Base-by-base conservation (phyloP, 2,329 filamentous ascomycete species). In the Rhexocercosporidium sp. region DNA sequence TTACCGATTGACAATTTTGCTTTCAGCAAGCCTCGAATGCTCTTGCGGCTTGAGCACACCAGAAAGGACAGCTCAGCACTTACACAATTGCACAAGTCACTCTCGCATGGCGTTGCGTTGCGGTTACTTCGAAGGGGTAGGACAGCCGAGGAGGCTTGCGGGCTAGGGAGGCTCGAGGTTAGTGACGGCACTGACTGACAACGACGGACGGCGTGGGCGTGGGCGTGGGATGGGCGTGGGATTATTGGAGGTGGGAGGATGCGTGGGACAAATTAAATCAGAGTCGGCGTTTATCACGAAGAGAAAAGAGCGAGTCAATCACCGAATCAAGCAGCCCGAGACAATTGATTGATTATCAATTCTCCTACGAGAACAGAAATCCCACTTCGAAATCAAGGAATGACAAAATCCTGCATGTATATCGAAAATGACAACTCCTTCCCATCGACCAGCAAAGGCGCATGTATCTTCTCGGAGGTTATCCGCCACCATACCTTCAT, bases 221-320 rank as follows among this genome's bases (percentile, higher is more conserved):
- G 31, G 25, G 29, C 49, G 49, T 18, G 14, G 47, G 39, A 31
- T n/a, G 18, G 39, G 57, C 39, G 57, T 60, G 57, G 57, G 57
- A 31, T 59, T 29, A 44, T n/a, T 39, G 20, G 31, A 39, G 31
- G 34, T 27, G 34, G 34, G 4, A 37, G 22, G 47, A 51, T 46
- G 16, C 25, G 57, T 47, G 57, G 57, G 57, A 60, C 57, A 47
- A 60, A 44, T 27, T 46, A 46, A 57, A 25, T 57, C 41, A 18
- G 9, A 57, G 31, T 57, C 54, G 34, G 53, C 53, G 31, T 56
- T 34, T 37, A 37, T 16, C 47, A 51, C 47, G 47, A 51, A 51
- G 18, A 11, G 37, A 29, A 18, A 25, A 44, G 41, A 44, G 41
- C 57, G 56, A 44, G 25, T 37, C 14, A 39, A 57, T 39, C 53